Evolutionary conservation across 139 green algal genomes (phyloP), one percentile per base, ranked within the genome.

Genomic region (Tetratostichococcus sp.): DNA sequence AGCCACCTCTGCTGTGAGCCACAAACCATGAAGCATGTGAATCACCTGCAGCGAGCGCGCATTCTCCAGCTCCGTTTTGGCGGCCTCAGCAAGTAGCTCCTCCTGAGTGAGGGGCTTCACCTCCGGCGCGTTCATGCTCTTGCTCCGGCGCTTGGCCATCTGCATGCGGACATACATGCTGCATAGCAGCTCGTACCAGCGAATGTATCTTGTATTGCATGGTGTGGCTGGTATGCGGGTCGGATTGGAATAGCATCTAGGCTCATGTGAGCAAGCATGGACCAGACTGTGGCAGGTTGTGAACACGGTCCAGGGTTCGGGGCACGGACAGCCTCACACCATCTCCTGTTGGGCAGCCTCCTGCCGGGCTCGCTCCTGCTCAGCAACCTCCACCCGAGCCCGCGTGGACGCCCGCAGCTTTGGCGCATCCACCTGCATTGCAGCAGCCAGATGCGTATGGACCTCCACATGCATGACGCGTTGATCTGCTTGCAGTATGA

Each of bases 71-170:
- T 95, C 92, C 39, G 93, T 97, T 17, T 83, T 78, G 3, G 93
- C 93, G 0, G 93, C 93, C 71, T 97, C 93, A 11, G 85, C 83
- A 28, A 97, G 86, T 74, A 97, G 82, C 84, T 97, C 91, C 34
- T 90, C 91, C 79, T 96, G 90, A 0, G 89, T 91, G 34, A 91
- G 67, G 21, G 79, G 80, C 50, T 62, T 62, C 17, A 62, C 50
- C 50, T 62, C 50, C 14, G 50, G 17, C 19, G 50, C 50, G 50
- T 25, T 62, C 17, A 25, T 26, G 50, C 50, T 62, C 50, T 62
- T 62, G 50, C 17, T 62, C 17, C 50, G 50, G 11, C 50, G 50
- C 50, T 62, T 62, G 14, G 50, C 50, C 50, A 62, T 62, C 50
- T 62, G 50, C 50, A 26, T 28, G 14, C 50, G 50, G 2, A n/a